Percentiles rank a stretch among this genome's conserved stretches.
phyloP scores from a whole-genome alignment of 2,329 filamentous ascomycete species.

The Leptographium wingfieldii region DNA sequence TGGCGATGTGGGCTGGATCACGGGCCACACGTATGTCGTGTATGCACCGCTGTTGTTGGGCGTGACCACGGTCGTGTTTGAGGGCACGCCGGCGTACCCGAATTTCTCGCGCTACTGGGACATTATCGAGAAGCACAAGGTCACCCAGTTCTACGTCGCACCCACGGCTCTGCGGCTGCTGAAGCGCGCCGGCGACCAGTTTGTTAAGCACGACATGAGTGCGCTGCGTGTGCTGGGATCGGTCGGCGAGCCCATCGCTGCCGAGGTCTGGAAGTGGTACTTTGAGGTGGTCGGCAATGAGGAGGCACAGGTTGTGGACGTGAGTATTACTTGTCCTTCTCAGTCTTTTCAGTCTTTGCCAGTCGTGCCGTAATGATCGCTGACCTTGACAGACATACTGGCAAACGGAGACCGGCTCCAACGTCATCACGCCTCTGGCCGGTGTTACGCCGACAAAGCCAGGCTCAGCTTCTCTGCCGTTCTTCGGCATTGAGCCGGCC shows the following conservation, averaged over 20 bases:
- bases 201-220: slow-evolving; percentile 82
- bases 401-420: slow-evolving; percentile 97
- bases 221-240: slow-evolving; percentile 82
- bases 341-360: not conserved
- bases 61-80: slow-evolving; percentile 90
- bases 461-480: slow-evolving; percentile 86
- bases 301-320: slow-evolving; percentile 85
- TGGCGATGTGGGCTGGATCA: slow-evolving; percentile 98
- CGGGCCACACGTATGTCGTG: slow-evolving; percentile 95
- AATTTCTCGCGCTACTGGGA: slow-evolving; percentile 99
- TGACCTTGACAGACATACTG: slow-evolving; percentile 74
- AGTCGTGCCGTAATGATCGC: not conserved
- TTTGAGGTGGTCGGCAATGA: slow-evolving; percentile 89
- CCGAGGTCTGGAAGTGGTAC: slow-evolving; percentile 99
- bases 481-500: slow-evolving; percentile 95
- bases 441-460: slow-evolving; percentile 95
- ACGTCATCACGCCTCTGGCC: slow-evolving; percentile 87
- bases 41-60: slow-evolving; percentile 90
- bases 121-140: slow-evolving; percentile 85
- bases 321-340: slow-evolving; percentile 37
- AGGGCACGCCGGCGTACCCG: slow-evolving; percentile 94
- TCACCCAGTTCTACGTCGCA: slow-evolving; percentile 97
- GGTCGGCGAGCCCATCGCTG: slow-evolving; percentile 93
- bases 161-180: slow-evolving; percentile 85
- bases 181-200: slow-evolving; percentile 89